Conservation (phyloP, 148 eudicot genomes). For the Fagopyrum esculentum region DNA sequence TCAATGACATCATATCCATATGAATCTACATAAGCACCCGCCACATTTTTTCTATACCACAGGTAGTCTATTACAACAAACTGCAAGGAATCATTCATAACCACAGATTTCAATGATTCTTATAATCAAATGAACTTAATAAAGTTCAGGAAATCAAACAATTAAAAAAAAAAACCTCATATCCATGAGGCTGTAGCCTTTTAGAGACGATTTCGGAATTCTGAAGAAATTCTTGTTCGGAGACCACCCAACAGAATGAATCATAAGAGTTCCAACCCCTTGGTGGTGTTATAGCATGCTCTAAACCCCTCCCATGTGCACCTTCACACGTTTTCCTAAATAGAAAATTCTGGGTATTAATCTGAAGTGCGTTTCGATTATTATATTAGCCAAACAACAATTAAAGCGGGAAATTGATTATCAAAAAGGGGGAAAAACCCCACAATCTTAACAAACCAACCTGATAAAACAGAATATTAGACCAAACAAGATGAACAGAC, state of each 20-base stretch:
- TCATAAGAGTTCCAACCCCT: constrained; percentile 99
- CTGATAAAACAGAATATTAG: background rate
- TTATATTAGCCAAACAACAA: too few species aligned
- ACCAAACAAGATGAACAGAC: background rate
- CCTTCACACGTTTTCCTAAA: background rate
- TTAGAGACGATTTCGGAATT: constrained; percentile 74
- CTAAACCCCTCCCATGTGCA: background rate
- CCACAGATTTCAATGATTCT: background rate
- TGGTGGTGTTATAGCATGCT: constrained; percentile 56
- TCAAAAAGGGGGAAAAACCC: background rate
- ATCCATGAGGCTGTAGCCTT: constrained; percentile 56
- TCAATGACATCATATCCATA: constrained; percentile 86
- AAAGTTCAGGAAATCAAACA: background rate
- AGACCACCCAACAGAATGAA: constrained; percentile 83
- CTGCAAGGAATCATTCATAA: constrained; percentile 29
- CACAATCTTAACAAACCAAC: background rate
- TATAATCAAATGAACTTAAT: background rate
- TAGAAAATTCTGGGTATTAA: background rate
- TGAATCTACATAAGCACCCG: constrained; percentile 70
- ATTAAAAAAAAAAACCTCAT: constrained; percentile 44
- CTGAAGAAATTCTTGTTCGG: constrained; percentile 79
- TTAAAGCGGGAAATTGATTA: background rate
- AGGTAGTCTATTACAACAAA: constrained; percentile 97
- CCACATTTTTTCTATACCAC: constrained; percentile 81
- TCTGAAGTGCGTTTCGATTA: background rate